Conservation (phyloP, 75 land plant genomes). For the Larix kaempferi region DNA sequence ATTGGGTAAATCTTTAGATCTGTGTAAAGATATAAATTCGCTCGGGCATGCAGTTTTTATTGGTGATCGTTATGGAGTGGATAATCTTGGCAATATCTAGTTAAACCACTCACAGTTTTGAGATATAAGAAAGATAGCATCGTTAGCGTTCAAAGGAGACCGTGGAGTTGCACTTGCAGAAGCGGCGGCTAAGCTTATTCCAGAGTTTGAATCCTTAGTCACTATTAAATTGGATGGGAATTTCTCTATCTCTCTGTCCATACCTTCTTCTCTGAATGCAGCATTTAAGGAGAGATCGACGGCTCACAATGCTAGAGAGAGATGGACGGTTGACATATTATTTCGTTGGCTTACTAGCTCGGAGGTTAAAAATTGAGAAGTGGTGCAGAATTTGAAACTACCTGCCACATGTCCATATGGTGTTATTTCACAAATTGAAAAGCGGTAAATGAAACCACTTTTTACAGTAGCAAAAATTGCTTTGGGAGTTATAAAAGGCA, state of each 20-base stretch:
- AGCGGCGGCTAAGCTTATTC: slow-evolving; percentile 68
- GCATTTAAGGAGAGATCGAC: background rate
- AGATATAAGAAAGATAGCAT: slow-evolving; percentile 13
- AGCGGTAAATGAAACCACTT: no score
- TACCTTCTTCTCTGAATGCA: slow-evolving; percentile 28
- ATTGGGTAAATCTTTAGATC: slow-evolving; percentile 26
- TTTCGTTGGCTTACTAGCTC: no score
- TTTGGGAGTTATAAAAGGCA: no score
- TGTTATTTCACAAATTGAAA: no score
- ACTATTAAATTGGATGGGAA: slow-evolving; percentile 64
- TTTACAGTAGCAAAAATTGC: no score
- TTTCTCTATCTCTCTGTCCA: slow-evolving; percentile 6
- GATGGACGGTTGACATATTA: no score
- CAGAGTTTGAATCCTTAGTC: slow-evolving; percentile 78
- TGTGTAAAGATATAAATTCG: slow-evolving; percentile 12
- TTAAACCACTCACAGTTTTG: slow-evolving; percentile 14
- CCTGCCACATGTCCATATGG: no score
- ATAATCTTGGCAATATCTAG: slow-evolving; percentile 42
- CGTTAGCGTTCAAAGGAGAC: no score
- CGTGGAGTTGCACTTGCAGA: no score
- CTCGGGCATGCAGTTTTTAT: slow-evolving; percentile 29
- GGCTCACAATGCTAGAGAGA: no score
- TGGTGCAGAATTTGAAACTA: no score
- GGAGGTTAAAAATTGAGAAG: no score
- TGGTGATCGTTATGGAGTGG: slow-evolving; percentile 40